Conservation (phyloP, 2,329 filamentous ascomycete species). For the Fusarium foetens region DNA sequence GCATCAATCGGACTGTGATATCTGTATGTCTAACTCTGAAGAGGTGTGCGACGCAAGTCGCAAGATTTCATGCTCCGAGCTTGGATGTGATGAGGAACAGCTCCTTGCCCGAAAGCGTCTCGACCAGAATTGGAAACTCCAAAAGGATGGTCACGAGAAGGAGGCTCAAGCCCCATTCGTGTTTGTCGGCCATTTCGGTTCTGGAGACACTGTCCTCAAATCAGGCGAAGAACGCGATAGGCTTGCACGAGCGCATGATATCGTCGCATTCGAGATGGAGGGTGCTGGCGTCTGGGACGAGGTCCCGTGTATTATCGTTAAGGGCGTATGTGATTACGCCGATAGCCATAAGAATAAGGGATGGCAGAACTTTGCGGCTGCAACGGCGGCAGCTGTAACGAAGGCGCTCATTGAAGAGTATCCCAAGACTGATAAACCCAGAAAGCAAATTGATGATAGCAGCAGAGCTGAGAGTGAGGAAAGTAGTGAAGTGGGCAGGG, state of each 20-base stretch:
- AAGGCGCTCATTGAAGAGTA: conserved; percentile 47
- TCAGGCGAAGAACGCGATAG: conserved; percentile 49
- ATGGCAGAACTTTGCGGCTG: conserved; percentile 55
- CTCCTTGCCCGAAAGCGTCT: neutral
- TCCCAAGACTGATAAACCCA: neutral
- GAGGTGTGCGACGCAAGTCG: neutral
- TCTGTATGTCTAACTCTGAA: neutral
- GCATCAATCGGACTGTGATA: neutral
- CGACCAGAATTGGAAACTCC: neutral
- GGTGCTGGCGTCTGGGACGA: conserved; percentile 47
- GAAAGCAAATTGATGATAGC: no score
- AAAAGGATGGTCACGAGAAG: neutral
- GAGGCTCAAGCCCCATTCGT: conserved; percentile 28
- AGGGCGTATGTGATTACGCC: conserved; percentile 52
- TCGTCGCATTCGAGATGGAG: conserved; percentile 49
- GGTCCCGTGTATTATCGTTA: conserved; percentile 52
- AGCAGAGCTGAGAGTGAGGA: no score
- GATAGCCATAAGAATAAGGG: conserved; percentile 39
- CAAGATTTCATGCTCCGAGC: neutral
- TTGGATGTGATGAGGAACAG: neutral
- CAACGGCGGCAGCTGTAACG: conserved; percentile 54
- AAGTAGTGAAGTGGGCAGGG: neutral
- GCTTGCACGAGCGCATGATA: conserved; percentile 33
- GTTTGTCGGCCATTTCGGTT: conserved; percentile 52
- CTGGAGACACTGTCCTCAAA: conserved; percentile 52